Evolutionary conservation across 2,329 filamentous ascomycete species (phyloP).

Genomic region (Zopfia rhizophila): DNA sequence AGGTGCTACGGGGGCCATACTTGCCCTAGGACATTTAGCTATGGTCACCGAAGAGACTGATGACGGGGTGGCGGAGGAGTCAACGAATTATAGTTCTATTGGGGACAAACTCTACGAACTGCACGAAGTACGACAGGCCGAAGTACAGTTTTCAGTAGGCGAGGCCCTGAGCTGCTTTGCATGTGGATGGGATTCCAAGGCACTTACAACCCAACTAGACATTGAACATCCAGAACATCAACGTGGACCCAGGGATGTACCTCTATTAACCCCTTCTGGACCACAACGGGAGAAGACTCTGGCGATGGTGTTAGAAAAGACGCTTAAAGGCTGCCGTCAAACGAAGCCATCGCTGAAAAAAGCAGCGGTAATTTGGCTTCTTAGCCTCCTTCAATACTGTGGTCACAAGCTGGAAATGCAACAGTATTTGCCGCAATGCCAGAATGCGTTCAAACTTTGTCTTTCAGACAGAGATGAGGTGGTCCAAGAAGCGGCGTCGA

Average conservation of each 20-base stretch:
- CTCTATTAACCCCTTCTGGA: conserved; percentile 40
- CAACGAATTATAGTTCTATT: conserved; percentile 62
- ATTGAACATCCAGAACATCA: conserved; percentile 67
- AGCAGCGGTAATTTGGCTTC: conserved; percentile 93
- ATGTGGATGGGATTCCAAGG: conserved; percentile 84
- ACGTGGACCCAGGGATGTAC: conserved; percentile 43
- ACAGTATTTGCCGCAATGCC: conserved; percentile 77
- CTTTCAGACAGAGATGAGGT: conserved; percentile 90
- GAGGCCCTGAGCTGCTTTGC: conserved; percentile 84
- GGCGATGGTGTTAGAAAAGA: conserved; percentile 71
- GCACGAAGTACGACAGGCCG: conserved; percentile 84
- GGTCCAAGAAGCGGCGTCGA: conserved; percentile 93
- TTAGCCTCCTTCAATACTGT: conserved; percentile 90
- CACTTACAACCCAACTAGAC: conserved; percentile 78
- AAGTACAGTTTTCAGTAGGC: conserved; percentile 90
- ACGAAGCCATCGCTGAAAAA: conserved; percentile 91
- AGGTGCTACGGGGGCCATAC: conserved; percentile 83
- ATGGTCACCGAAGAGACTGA: conserved; percentile 64
- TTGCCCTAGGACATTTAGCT: conserved; percentile 80
- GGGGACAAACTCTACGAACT: conserved; percentile 77
- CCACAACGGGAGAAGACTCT: conserved; percentile 56
- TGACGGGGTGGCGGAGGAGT: conserved; percentile 42
- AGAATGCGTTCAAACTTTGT: conserved; percentile 87
- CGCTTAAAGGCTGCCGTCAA: conserved; percentile 80
- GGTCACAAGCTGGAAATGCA: conserved; percentile 82